These are phyloP conservation scores for Blastobotrys robertii DNA, from an alignment of 805 yeast genomes.

Conservation along the genomic window DNA sequence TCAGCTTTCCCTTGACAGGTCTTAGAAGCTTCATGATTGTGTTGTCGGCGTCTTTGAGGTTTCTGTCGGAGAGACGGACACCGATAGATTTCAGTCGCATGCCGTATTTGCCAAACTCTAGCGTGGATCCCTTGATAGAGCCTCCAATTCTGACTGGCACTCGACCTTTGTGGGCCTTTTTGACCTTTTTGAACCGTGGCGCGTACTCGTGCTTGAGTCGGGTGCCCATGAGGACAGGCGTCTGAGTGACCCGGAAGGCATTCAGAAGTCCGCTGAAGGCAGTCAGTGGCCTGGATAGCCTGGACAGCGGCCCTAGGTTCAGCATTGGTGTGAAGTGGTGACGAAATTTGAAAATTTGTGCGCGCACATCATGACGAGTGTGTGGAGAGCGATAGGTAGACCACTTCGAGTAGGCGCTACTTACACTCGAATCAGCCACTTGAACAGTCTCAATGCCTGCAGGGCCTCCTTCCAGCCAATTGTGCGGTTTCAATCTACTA, in stretches of 20 bases:
- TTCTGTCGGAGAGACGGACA: slow-evolving; percentile 72
- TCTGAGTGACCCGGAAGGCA: no score
- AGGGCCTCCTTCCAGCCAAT: no score
- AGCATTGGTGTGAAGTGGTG: no score
- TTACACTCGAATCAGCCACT: no score
- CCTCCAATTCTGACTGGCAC: slow-evolving; percentile 94
- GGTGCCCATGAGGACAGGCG: slow-evolving; percentile 5
- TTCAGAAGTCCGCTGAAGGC: no score
- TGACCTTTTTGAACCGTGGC: slow-evolving; percentile 58
- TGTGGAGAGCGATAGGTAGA: no score
- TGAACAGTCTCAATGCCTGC: no score
- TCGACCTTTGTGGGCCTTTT: slow-evolving; percentile 86
- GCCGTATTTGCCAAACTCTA: slow-evolving; percentile 78
- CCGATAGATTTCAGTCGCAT: slow-evolving; percentile 86
- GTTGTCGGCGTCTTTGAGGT: slow-evolving; percentile 82
- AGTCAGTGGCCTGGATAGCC: no score
- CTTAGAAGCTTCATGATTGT: slow-evolving; percentile 77
- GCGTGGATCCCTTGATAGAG: slow-evolving; percentile 75
- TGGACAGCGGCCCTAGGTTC: no score
- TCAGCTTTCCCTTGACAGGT: slow-evolving; percentile 52
- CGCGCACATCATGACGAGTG: no score
- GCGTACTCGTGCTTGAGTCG: slow-evolving; percentile 25
- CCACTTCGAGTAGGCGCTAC: no score
- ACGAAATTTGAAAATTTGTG: no score
- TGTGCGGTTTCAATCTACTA: neutral